Percentiles rank a stretch among this genome's conserved stretches.
phyloP scores from a whole-genome alignment of 768 basidiomycete species.

The Xerocomellus amylosporus region DNA sequence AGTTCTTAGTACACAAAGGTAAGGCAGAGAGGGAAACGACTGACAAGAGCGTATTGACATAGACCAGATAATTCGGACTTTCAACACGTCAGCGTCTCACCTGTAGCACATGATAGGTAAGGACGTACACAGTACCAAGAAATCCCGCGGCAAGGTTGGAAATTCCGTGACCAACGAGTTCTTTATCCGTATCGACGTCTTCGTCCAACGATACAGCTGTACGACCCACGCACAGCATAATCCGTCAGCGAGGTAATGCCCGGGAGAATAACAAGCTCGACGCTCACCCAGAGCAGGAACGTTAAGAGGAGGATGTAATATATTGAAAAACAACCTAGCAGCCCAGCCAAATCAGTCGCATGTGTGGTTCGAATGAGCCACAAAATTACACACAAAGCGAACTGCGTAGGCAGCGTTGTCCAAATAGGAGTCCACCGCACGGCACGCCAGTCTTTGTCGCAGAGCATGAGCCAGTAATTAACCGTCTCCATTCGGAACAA shows the following conservation, averaged over 20 bases:
- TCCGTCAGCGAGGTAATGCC: neutral
- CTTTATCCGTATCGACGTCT: conserved; percentile 89
- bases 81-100: conserved; percentile 5
- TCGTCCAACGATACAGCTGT: conserved; percentile 83
- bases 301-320: conserved; percentile 82
- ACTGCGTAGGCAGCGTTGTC: conserved; percentile 88
- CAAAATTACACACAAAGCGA: conserved; percentile 68
- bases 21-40: conserved; percentile 16
- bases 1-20: neutral
- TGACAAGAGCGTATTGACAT: conserved; percentile 81
- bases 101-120: neutral
- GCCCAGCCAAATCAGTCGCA: conserved; percentile 25
- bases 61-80: conserved; percentile 84
- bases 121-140: conserved; percentile 72
- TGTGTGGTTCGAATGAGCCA: neutral
- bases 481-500: neutral
- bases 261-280: neutral
- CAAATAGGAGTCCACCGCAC: conserved; percentile 67
- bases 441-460: conserved; percentile 52
- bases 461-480: neutral
- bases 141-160: conserved; percentile 84
- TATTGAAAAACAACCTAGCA: conserved; percentile 76
- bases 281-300: conserved; percentile 79
- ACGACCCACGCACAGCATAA: neutral
- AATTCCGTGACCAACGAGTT: conserved; percentile 89